Percentiles rank a stretch among this genome's conserved stretches.
Evolutionary conservation across 495 filamentous ascomycete species (phyloP).

Genomic region (Barbatosphaeria neglecta): DNA sequence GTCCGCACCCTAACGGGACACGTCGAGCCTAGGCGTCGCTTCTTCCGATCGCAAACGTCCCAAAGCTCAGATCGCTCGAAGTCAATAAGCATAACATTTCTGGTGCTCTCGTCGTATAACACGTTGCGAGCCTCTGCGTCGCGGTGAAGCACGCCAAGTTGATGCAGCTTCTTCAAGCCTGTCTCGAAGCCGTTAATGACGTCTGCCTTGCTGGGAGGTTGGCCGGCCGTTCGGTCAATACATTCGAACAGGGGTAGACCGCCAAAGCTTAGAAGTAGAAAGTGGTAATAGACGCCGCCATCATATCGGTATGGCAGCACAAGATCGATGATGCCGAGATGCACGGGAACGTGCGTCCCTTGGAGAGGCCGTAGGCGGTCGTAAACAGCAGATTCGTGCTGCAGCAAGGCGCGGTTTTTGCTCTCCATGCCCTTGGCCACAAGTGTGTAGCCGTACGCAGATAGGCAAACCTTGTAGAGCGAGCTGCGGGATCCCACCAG

Average conservation of each 20-base stretch:
- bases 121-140: conserved; percentile 14
- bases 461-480: conserved; percentile 32
- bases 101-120: conserved; percentile 5
- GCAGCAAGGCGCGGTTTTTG: conserved; percentile 7
- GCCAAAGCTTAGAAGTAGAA: conserved; percentile 23
- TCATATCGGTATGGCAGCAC: conserved; percentile 16
- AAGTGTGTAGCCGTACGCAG: conserved; percentile 36
- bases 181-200: conserved; percentile 1
- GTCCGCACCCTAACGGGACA: no score
- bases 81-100: conserved; percentile 13
- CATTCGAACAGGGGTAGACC: conserved; percentile 10
- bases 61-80: conserved; percentile 6
- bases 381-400: conserved; percentile 23
- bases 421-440: conserved; percentile 30
- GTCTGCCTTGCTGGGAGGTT: not conserved
- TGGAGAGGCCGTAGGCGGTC: conserved; percentile 17
- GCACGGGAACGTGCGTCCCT: conserved; percentile 24
- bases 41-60: no score
- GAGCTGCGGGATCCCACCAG: conserved; percentile 23
- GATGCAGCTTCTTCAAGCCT: conserved; percentile 9
- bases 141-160: conserved; percentile 8
- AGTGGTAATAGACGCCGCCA: conserved; percentile 13
- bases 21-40: no score
- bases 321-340: conserved; percentile 21
- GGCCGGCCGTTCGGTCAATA: not conserved